Percentiles rank a stretch among this genome's conserved stretches.
These are phyloP conservation scores for Anthostomella pinea DNA, from an alignment of 2,329 filamentous ascomycete genomes.

Conservation along the genomic window DNA sequence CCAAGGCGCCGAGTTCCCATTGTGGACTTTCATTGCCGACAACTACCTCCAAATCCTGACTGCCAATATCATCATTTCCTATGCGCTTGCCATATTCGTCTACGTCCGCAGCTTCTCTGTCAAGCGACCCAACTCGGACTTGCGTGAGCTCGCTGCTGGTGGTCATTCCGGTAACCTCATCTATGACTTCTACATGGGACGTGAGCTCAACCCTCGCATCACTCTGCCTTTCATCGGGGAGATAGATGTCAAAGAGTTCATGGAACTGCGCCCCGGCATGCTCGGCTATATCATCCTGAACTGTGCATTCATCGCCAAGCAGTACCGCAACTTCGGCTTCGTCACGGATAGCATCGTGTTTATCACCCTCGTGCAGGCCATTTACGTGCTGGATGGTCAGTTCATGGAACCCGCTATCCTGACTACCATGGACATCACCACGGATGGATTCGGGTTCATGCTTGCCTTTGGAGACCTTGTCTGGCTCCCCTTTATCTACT, in stretches of 20 bases:
- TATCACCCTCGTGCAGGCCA: constrained; percentile 70
- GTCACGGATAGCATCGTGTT: constrained; percentile 84
- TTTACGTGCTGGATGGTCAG: constrained; percentile 82
- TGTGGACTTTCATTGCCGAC: constrained; percentile 90
- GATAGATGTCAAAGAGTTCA: constrained; percentile 86
- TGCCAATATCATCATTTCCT: constrained; percentile 74
- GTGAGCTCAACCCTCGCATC: constrained; percentile 88
- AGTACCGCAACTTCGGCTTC: constrained; percentile 80
- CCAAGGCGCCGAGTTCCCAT: constrained; percentile 75
- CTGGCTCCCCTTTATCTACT: constrained; percentile 92
- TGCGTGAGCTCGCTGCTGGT: constrained; percentile 77
- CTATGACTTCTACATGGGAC: constrained; percentile 96
- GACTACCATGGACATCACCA: constrained; percentile 92
- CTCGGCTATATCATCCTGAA: constrained; percentile 86
- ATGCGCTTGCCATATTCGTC: constrained; percentile 68
- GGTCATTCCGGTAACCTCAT: constrained; percentile 80
- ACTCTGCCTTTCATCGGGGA: constrained; percentile 76
- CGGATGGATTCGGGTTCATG: constrained; percentile 95
- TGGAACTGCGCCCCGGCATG: constrained; percentile 88
- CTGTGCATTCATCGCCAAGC: constrained; percentile 78
- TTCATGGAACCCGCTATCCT: constrained; percentile 87
- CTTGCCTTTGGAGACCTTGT: constrained; percentile 86
- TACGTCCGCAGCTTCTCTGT: constrained; percentile 82
- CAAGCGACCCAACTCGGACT: constrained; percentile 67
- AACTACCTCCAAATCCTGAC: constrained; percentile 85